A percentile compares a stretch with the other conserved stretches of the same genome.
phyloP scores from a whole-genome alignment of 495 filamentous ascomycete species.

The Hypomontagnella monticulosa region DNA sequence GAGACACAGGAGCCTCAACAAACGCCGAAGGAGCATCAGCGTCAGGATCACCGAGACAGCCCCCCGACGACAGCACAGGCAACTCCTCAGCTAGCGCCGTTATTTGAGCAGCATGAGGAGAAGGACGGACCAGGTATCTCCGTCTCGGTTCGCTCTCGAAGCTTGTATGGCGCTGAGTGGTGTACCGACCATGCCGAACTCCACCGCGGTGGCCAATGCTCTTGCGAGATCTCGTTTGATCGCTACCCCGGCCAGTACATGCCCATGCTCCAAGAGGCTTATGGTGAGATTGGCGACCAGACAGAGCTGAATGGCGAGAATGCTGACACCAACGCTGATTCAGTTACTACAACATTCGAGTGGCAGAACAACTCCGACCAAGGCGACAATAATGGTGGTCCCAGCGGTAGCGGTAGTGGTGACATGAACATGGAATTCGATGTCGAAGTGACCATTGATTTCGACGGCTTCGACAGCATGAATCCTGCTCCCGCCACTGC shows the following conservation, averaged over 20 bases:
- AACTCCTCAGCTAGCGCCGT: constrained; percentile 30
- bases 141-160: constrained; percentile 44
- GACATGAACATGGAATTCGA: neutral
- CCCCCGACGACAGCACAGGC: neutral
- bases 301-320: neutral
- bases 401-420: neutral
- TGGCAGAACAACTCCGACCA: too few species aligned
- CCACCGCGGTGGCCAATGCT: constrained; percentile 47
- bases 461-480: too few species aligned
- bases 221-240: constrained; percentile 45
- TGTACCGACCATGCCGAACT: constrained; percentile 48
- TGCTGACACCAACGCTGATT: neutral
- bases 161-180: constrained; percentile 57
- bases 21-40: too few species aligned
- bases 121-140: constrained; percentile 15
- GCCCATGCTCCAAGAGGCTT: neutral
- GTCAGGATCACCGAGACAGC: too few species aligned
- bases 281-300: constrained; percentile 4
- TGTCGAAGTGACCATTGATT: too few species aligned
- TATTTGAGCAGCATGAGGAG: constrained; percentile 37
- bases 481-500: too few species aligned
- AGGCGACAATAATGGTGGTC: too few species aligned
- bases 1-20: too few species aligned
- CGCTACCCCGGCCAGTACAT: constrained; percentile 32
- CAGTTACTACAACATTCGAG: neutral